Percentiles rank a stretch among this genome's conserved stretches.
Conservation (phyloP, 768 basidiomycete genomes). For the Fistulinella prunicolor region DNA sequence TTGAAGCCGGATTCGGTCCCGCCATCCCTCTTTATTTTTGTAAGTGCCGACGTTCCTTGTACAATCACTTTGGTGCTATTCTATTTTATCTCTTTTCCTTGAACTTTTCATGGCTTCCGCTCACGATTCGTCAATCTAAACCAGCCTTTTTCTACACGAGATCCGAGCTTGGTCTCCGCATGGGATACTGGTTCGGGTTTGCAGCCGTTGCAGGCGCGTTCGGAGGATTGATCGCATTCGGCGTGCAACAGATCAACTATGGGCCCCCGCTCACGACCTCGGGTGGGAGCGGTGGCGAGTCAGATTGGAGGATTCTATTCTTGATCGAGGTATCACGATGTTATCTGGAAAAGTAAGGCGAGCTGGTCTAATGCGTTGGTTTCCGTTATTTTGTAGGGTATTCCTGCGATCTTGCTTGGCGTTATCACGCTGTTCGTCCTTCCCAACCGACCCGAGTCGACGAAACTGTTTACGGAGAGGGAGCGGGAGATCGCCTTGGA, state of each 20-base stretch:
- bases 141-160: conserved; percentile 80
- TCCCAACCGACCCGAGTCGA: conserved; percentile 71
- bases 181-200: conserved; percentile 83
- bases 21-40: conserved; percentile 78
- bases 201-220: conserved; percentile 84
- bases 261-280: conserved; percentile 21
- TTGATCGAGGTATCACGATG: conserved; percentile 56
- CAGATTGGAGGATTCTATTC: conserved; percentile 48
- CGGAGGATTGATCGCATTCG: conserved; percentile 81
- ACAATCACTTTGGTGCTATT: too few relatives aligned
- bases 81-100: too few relatives aligned
- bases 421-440: conserved; percentile 53
- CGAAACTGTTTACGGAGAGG: conserved; percentile 48
- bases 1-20: conserved; percentile 77
- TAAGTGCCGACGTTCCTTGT: conserved; percentile 32
- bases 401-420: conserved; percentile 65
- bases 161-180: conserved; percentile 67
- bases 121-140: not conserved
- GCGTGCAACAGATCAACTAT: conserved; percentile 64
- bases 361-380: too few relatives aligned
- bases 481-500: conserved; percentile 61
- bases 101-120: too few relatives aligned
- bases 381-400: conserved; percentile 51
- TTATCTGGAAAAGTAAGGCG: too few relatives aligned
- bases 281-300: conserved; percentile 28